Percentiles rank a stretch among this genome's conserved stretches.
phyloP scores from a whole-genome alignment of 2,329 filamentous ascomycete species.

The Chaetomium sp. region DNA sequence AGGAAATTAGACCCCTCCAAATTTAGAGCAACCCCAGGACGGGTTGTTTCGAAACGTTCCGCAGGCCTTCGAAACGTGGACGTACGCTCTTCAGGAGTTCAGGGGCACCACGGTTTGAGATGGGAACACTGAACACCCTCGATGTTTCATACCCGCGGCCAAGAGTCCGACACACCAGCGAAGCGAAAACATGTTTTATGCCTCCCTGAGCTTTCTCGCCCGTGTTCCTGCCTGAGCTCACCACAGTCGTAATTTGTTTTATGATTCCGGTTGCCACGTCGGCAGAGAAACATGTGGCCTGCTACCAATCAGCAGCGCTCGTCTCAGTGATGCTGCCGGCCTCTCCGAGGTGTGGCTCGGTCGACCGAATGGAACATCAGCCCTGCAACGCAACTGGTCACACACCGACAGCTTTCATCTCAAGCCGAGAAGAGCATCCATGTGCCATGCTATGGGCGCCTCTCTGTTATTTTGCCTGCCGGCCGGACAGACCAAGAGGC shows the following conservation, averaged over 20 bases:
- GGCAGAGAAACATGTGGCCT: too few relatives aligned
- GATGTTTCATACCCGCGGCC: neutral
- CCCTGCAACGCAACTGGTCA: neutral
- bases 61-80: slow-evolving; percentile 15
- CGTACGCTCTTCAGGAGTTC: neutral
- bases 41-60: slow-evolving; percentile 16
- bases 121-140: neutral
- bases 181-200: too few relatives aligned
- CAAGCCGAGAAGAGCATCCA: too few relatives aligned
- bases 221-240: too few relatives aligned
- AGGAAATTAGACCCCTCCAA: slow-evolving; percentile 15
- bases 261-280: too few relatives aligned
- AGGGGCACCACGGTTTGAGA: neutral
- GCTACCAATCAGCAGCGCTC: too few relatives aligned
- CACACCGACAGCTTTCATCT: neutral
- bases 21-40: slow-evolving; percentile 10
- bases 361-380: neutral
- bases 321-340: neutral
- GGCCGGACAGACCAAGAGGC: neutral
- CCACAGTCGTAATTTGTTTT: too few relatives aligned
- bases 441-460: neutral
- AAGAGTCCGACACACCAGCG: too few relatives aligned
- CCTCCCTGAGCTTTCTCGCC: too few relatives aligned
- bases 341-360: neutral
- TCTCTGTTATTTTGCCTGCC: neutral